A percentile compares a stretch with the other conserved stretches of the same genome.
Conservation (phyloP, 331 rosid genomes). For the Acacia pycnantha region DNA sequence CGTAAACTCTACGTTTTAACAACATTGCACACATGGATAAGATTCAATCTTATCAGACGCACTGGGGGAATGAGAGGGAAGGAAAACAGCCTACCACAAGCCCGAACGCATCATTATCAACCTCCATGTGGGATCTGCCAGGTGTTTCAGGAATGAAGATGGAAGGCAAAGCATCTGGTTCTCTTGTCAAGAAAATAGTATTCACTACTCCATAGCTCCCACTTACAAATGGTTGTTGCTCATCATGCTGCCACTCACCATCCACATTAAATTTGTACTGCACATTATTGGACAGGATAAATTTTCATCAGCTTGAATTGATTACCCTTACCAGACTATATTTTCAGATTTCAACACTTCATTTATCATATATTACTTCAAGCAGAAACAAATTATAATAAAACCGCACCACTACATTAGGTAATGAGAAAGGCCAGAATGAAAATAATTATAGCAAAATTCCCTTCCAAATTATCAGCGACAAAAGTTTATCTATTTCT, state of each 20-base stretch:
- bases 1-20: no score
- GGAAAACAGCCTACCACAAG: constrained; percentile 39
- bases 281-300: constrained; percentile 34
- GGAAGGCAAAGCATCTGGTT: constrained; percentile 43
- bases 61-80: neutral
- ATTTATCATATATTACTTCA: constrained; percentile 23
- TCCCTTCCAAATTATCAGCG: neutral
- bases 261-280: constrained; percentile 64
- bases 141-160: constrained; percentile 36
- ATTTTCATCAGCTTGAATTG: constrained; percentile 30
- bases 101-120: constrained; percentile 46
- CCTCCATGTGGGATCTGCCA: constrained; percentile 52
- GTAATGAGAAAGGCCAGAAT: constrained; percentile 6
- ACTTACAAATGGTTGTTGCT: constrained; percentile 43
- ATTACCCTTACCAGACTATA: constrained; percentile 5
- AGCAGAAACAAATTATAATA: constrained; percentile 8
- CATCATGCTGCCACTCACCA: constrained; percentile 61
- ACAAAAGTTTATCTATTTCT: neutral
- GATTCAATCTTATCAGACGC: neutral
- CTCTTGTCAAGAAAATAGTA: constrained; percentile 42
- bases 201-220: constrained; percentile 56
- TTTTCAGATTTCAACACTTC: constrained; percentile 17
- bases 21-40: neutral
- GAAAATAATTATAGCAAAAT: constrained; percentile 11
- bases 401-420: constrained; percentile 3